These are phyloP conservation scores for Teratosphaeria viscida DNA, from an alignment of 2,329 filamentous ascomycete species.

Conservation along the genomic window DNA sequence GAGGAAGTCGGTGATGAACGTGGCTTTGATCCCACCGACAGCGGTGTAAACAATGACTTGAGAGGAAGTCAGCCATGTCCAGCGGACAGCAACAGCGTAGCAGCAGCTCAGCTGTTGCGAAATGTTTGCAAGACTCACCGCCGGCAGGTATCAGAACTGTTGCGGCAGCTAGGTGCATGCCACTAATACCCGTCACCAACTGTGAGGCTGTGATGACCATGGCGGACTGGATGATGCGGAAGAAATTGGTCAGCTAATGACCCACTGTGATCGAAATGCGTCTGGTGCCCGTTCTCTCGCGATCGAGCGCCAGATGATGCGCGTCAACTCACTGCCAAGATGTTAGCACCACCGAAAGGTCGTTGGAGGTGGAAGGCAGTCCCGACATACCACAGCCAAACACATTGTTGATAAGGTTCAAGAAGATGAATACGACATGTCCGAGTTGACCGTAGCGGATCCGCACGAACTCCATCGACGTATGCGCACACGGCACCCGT, in stretches of 20 bases:
- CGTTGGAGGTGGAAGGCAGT: neutral
- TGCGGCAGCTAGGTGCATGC: neutral
- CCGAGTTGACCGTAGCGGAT: neutral
- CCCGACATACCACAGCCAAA: neutral
- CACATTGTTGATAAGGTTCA: neutral
- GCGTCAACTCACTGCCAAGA: neutral
- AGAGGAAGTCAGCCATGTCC: neutral
- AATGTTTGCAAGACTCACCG: neutral
- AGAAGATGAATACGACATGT: neutral
- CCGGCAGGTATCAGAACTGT: neutral
- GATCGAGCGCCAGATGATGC: neutral
- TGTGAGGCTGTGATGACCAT: neutral
- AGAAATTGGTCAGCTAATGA: slow-evolving; percentile 4
- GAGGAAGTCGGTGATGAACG: neutral
- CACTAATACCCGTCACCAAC: neutral
- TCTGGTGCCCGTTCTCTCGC: neutral
- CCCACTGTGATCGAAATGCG: neutral
- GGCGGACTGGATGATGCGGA: slow-evolving; percentile 3
- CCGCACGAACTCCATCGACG: neutral
- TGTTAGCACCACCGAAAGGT: neutral
- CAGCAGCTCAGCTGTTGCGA: neutral
- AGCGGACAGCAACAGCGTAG: neutral
- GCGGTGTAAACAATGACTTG: neutral
- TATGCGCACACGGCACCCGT: neutral
- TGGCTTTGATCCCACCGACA: neutral